These are phyloP conservation scores for Backusella westeae DNA, from an alignment of 192 early-diverging fungal species.

Conservation along the genomic window DNA sequence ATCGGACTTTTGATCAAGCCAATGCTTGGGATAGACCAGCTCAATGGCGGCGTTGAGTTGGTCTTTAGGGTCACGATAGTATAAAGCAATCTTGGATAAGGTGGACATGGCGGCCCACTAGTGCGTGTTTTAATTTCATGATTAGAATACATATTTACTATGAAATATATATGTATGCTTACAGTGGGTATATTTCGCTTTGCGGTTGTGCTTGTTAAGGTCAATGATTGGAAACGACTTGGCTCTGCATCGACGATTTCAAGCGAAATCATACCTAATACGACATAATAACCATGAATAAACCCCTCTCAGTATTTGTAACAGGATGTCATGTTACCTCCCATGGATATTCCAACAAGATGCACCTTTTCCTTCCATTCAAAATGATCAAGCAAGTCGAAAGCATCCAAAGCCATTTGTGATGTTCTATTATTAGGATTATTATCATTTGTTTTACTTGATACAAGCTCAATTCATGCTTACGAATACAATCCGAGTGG, in stretches of 20 bases:
- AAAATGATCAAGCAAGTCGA: slow-evolving; percentile 65
- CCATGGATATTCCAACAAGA: slow-evolving; percentile 82
- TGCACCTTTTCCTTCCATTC: slow-evolving; percentile 72
- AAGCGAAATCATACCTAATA: slow-evolving; percentile 67
- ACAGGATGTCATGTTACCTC: slow-evolving; percentile 22
- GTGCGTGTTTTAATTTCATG: background rate
- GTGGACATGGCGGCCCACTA: slow-evolving; percentile 27
- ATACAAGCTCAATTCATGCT: background rate
- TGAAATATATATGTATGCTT: slow-evolving; percentile 1
- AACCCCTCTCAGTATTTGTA: no score
- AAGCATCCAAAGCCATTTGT: slow-evolving; percentile 78
- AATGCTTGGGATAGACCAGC: slow-evolving; percentile 40
- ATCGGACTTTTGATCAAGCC: slow-evolving; percentile 36
- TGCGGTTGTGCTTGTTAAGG: slow-evolving; percentile 59
- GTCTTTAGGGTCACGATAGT: slow-evolving; percentile 33
- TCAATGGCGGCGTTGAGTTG: slow-evolving; percentile 27
- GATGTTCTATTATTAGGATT: slow-evolving; percentile 45
- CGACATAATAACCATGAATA: no score
- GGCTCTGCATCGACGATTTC: slow-evolving; percentile 63
- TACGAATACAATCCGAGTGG: slow-evolving; percentile 53
- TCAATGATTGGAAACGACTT: slow-evolving; percentile 53
- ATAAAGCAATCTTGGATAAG: slow-evolving; percentile 16
- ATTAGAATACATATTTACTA: background rate
- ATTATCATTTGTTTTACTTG: background rate
- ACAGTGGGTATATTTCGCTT: slow-evolving; percentile 42